These are phyloP conservation scores for Globisporangium yorkense DNA, from an alignment of 352 stramenopile species.

Conservation along the genomic window DNA sequence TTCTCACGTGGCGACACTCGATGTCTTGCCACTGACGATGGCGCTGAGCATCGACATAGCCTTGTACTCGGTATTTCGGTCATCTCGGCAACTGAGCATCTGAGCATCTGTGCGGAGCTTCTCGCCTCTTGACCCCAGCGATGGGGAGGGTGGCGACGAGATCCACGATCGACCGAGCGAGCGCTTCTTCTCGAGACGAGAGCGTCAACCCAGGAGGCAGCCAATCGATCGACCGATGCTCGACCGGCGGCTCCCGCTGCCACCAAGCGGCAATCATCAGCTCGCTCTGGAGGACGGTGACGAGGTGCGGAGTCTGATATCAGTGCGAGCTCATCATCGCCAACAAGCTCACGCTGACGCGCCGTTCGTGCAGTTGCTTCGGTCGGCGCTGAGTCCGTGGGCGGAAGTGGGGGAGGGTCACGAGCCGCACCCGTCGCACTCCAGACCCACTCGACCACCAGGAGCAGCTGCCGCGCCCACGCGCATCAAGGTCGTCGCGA, in stretches of 20 bases:
- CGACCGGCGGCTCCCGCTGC: background rate
- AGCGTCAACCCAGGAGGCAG: no score
- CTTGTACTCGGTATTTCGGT: no score
- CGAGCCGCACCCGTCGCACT: slow-evolving; percentile 4
- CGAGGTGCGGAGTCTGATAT: slow-evolving; percentile 4
- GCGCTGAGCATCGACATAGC: no score
- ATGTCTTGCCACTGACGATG: no score
- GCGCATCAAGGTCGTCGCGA: slow-evolving; percentile 1
- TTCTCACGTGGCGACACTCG: no score
- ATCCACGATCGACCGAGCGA: background rate
- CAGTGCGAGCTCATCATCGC: no score
- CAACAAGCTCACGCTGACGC: background rate
- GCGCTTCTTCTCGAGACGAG: background rate
- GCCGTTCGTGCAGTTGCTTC: slow-evolving; percentile 4
- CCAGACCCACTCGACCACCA: background rate
- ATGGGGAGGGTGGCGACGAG: no score
- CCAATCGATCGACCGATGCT: background rate
- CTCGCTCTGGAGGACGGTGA: slow-evolving; percentile 6
- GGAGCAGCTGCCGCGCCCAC: background rate
- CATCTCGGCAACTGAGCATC: no score
- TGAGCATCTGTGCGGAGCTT: no score
- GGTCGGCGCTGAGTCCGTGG: slow-evolving; percentile 9
- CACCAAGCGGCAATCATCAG: background rate
- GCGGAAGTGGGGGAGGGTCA: slow-evolving; percentile 1
- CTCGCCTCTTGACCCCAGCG: no score